These are phyloP conservation scores for Gossypium ekmanianum DNA, from an alignment of 345 rosid genomes.

Conservation along the genomic window DNA sequence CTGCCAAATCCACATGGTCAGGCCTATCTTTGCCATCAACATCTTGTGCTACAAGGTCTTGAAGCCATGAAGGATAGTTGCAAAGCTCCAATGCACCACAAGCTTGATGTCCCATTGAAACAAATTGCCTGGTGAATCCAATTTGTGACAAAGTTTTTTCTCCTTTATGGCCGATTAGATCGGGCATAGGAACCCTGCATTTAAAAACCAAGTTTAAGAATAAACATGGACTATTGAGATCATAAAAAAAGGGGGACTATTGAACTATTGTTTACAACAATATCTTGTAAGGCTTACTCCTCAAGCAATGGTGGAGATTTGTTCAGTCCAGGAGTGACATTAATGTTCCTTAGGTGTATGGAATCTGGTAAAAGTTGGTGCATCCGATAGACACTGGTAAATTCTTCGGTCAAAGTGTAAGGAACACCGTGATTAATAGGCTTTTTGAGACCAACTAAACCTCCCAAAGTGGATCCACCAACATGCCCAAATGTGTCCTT, in stretches of 20 bases:
- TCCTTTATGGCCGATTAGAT: slow-evolving; percentile 41
- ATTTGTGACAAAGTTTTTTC: slow-evolving; percentile 31
- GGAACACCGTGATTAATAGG: slow-evolving; percentile 50
- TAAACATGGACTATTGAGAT: not conserved
- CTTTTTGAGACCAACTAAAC: slow-evolving; percentile 44
- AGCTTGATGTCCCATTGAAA: slow-evolving; percentile 74
- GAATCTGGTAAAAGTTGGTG: slow-evolving; percentile 50
- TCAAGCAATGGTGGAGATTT: slow-evolving; percentile 34
- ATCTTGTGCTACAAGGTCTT: slow-evolving; percentile 38
- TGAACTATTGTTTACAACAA: slow-evolving; percentile 10
- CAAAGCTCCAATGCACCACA: slow-evolving; percentile 48
- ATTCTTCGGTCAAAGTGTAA: slow-evolving; percentile 59
- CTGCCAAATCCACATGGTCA: slow-evolving; percentile 45
- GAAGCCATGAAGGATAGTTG: slow-evolving; percentile 55
- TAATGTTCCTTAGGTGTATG: slow-evolving; percentile 34
- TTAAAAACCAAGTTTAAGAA: not conserved
- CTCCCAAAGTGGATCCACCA: slow-evolving; percentile 41
- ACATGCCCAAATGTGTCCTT: slow-evolving; percentile 53
- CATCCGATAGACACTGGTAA: slow-evolving; percentile 54
- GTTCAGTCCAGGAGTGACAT: slow-evolving; percentile 24
- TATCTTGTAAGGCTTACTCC: slow-evolving; percentile 22
- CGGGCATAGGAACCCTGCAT: slow-evolving; percentile 30
- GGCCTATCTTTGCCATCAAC: slow-evolving; percentile 42
- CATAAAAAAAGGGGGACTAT: too few relatives aligned
- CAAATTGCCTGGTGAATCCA: slow-evolving; percentile 42